These are phyloP conservation scores for Yamadazyma epiphylla DNA, from an alignment of 1,139 yeast genomes.

Conservation along the genomic window DNA sequence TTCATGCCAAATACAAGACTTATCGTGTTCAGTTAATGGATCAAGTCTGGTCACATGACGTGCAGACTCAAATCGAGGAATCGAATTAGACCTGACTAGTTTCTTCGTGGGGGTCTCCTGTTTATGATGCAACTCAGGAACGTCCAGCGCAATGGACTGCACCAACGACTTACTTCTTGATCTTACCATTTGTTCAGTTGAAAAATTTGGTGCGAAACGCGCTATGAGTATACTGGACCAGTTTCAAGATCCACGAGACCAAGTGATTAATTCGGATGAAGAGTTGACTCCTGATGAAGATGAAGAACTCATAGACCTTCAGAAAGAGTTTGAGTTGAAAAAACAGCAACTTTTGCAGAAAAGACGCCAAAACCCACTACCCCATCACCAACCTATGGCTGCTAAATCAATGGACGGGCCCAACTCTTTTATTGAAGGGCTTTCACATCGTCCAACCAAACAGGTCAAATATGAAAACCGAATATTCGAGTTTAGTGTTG, in stretches of 20 bases:
- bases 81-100: constrained; percentile 17
- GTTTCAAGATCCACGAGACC: constrained; percentile 18
- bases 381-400: too few species aligned
- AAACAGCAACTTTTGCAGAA: constrained; percentile 15
- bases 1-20: too few species aligned
- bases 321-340: constrained; percentile 26
- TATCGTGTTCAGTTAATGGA: constrained; percentile 1
- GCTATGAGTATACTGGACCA: constrained; percentile 2
- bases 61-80: constrained; percentile 7
- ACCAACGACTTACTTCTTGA: constrained; percentile 52
- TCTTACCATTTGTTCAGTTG: too few species aligned
- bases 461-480: constrained; percentile 18
- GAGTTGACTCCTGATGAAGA: constrained; percentile 25
- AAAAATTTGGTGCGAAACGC: constrained; percentile 7
- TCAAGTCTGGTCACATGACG: not conserved
- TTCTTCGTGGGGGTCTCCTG: too few species aligned
- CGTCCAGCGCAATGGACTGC: constrained; percentile 37
- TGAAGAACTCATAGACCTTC: constrained; percentile 24
- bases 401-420: too few species aligned
- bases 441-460: not conserved
- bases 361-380: constrained; percentile 11
- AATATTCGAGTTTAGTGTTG: constrained; percentile 18
- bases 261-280: constrained; percentile 16
- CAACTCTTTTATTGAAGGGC: not conserved
- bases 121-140: constrained; percentile 25